phyloP scores from a whole-genome alignment of 2,329 filamentous ascomycete species.

The Bipolaris zeicola region DNA sequence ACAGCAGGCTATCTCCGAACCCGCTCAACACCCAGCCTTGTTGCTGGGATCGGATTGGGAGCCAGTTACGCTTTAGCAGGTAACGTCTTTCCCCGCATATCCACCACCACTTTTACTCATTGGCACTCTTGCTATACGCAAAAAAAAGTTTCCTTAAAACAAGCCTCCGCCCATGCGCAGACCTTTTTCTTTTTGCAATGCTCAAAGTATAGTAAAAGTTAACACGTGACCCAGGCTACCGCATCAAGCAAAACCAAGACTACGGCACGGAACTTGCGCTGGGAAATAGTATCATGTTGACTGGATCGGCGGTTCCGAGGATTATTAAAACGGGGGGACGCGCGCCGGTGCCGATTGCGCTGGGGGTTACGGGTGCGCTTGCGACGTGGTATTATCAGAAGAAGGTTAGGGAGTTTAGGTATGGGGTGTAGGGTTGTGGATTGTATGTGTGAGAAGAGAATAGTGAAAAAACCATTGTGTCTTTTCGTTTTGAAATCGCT shows the following conservation, averaged over 20 bases:
- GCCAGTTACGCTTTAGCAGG: slow-evolving; percentile 35
- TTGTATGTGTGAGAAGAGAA: too few species aligned
- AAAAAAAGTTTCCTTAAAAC: too few species aligned
- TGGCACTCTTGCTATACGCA: too few species aligned
- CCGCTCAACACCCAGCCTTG: slow-evolving; percentile 35
- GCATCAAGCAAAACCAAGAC: slow-evolving; percentile 37
- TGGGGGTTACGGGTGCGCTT: slow-evolving; percentile 31
- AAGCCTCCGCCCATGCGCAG: too few species aligned
- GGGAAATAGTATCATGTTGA: slow-evolving; percentile 31
- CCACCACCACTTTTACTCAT: too few species aligned
- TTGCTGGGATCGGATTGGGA: slow-evolving; percentile 35
- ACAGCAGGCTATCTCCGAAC: slow-evolving; percentile 37
- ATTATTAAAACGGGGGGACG: slow-evolving; percentile 36
- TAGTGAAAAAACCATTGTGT: too few species aligned
- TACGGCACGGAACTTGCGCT: slow-evolving; percentile 38
- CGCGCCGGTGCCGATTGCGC: slow-evolving; percentile 34
- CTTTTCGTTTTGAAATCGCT: too few species aligned
- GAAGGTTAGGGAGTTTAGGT: slow-evolving; percentile 39
- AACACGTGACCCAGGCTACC: slow-evolving; percentile 19
- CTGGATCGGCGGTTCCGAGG: slow-evolving; percentile 33
- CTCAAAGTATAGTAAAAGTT: neutral
- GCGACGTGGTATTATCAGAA: slow-evolving; percentile 39
- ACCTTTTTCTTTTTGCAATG: neutral
- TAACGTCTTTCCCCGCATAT: slow-evolving; percentile 1
- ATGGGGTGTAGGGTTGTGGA: slow-evolving; percentile 23